Evolutionary conservation across 2,329 filamentous ascomycete genomes (phyloP).

Genomic region (Hypoxylon sp.): DNA sequence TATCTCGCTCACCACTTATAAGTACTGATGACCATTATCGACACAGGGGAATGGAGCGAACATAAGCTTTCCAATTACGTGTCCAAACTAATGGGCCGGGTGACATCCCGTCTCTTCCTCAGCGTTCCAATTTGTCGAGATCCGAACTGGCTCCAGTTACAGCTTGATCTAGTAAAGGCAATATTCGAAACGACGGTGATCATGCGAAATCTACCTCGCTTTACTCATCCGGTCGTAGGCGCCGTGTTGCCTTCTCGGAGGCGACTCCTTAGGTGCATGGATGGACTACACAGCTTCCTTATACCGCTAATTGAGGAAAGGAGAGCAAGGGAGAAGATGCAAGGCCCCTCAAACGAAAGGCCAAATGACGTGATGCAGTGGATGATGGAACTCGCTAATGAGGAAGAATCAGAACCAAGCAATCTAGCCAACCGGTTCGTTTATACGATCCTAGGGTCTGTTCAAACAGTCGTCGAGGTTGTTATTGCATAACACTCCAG

Average conservation of each 20-base stretch:
- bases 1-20: background rate
- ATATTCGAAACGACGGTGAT: slow-evolving; percentile 8
- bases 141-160: background rate
- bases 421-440: slow-evolving; percentile 3
- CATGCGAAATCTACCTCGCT: slow-evolving; percentile 5
- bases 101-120: slow-evolving; percentile 1
- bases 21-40: background rate
- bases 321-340: background rate
- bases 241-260: background rate
- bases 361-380: slow-evolving; percentile 2
- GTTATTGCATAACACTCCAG: too few relatives aligned
- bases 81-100: background rate
- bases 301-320: background rate
- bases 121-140: background rate
- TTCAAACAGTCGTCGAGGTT: slow-evolving; percentile 2
- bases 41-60: slow-evolving; percentile 3
- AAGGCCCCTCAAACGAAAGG: background rate
- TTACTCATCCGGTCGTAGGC: background rate
- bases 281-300: background rate
- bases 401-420: slow-evolving; percentile 8
- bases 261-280: slow-evolving; percentile 4
- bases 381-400: slow-evolving; percentile 11
- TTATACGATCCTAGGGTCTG: slow-evolving; percentile 1
- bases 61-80: slow-evolving; percentile 1
- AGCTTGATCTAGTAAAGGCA: slow-evolving; percentile 1